Conservation (phyloP, 2,329 filamentous ascomycete species). For the Phyllachora maydis region DNA sequence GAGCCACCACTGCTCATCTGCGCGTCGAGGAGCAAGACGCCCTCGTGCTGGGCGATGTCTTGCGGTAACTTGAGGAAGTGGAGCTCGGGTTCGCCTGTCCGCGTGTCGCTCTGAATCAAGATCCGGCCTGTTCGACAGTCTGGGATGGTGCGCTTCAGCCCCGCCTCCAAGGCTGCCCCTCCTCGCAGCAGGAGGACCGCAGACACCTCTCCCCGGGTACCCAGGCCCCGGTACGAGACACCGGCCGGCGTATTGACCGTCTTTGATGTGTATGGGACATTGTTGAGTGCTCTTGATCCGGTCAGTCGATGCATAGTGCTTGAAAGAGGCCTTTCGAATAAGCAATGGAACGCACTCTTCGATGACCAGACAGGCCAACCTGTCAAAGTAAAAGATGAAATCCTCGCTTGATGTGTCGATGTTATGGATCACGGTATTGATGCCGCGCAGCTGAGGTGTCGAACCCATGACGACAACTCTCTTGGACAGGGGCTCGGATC, state of each 20-base stretch:
- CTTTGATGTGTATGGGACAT: slow-evolving; percentile 44
- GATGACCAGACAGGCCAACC: slow-evolving; percentile 64
- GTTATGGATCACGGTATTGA: slow-evolving; percentile 80
- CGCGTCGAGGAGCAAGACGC: slow-evolving; percentile 72
- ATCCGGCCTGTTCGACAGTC: slow-evolving; percentile 80
- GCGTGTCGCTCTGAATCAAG: slow-evolving; percentile 73
- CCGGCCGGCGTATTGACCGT: slow-evolving; percentile 52
- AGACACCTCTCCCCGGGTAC: slow-evolving; percentile 51
- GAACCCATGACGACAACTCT: slow-evolving; percentile 57
- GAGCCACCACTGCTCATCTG: slow-evolving; percentile 87
- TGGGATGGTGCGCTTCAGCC: slow-evolving; percentile 73
- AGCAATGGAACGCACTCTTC: slow-evolving; percentile 35
- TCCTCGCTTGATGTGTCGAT: slow-evolving; percentile 64
- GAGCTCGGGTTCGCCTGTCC: slow-evolving; percentile 77
- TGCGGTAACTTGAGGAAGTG: slow-evolving; percentile 70
- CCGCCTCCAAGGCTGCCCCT: slow-evolving; percentile 73
- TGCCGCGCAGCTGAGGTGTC: slow-evolving; percentile 64
- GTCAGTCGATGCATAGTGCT: too few species aligned
- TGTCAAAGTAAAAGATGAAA: slow-evolving; percentile 95
- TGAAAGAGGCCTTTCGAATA: background rate
- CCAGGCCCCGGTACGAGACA: slow-evolving; percentile 49
- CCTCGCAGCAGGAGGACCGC: slow-evolving; percentile 80
- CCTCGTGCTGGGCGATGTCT: slow-evolving; percentile 53
- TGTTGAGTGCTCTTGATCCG: slow-evolving; percentile 48
- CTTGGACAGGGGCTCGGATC: slow-evolving; percentile 50